phyloP scores from a whole-genome alignment of 148 eudicot species.

The Rhododendron mucronatum region DNA sequence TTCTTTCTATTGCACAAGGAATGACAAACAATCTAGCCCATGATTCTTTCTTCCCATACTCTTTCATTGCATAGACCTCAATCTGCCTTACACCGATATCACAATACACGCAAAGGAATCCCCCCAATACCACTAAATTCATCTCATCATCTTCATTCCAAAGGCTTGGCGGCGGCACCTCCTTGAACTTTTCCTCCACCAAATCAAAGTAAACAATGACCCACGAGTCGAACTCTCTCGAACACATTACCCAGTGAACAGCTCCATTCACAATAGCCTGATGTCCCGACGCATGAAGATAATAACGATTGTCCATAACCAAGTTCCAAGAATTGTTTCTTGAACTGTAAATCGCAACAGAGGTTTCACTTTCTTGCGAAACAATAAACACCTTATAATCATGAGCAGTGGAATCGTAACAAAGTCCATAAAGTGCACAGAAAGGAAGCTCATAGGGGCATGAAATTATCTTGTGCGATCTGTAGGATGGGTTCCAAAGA shows the following conservation, averaged over 20 bases:
- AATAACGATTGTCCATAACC: background rate
- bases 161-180: background rate
- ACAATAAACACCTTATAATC: background rate
- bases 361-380: background rate
- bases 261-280: background rate
- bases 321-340: background rate
- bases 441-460: background rate
- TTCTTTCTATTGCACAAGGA: background rate
- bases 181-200: background rate
- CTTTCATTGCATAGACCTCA: background rate
- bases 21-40: slow-evolving; percentile 1
- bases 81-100: background rate
- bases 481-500: background rate
- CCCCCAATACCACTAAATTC: background rate
- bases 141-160: background rate
- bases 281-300: background rate
- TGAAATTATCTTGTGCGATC: background rate
- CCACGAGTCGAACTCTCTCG: background rate
- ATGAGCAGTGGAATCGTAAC: background rate
- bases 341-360: background rate
- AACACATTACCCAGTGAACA: background rate
- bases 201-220: slow-evolving; percentile 2
- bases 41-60: slow-evolving; percentile 4
- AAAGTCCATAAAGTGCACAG: background rate
- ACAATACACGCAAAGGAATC: background rate